Evolutionary conservation across 352 stramenopile species (phyloP).

Genomic region (Stephanocyclus meneghinianus): DNA sequence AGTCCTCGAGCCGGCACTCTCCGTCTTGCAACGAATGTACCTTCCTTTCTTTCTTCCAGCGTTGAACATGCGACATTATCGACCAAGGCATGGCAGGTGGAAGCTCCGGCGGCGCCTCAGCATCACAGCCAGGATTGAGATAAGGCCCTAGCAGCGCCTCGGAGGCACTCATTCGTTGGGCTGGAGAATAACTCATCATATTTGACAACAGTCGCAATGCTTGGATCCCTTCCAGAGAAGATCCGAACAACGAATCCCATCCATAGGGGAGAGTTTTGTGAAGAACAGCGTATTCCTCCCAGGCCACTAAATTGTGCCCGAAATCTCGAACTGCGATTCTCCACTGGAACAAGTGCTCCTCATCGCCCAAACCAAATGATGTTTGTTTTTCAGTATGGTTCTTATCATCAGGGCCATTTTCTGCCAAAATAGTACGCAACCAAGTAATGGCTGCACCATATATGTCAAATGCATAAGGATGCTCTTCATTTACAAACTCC

Average conservation of each 20-base stretch:
- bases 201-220: slow-evolving; percentile 29
- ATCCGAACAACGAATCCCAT: slow-evolving; percentile 43
- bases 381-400: neutral
- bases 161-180: slow-evolving; percentile 26
- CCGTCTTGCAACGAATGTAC: slow-evolving; percentile 29
- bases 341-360: slow-evolving; percentile 41
- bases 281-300: slow-evolving; percentile 41
- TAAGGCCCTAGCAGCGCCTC: slow-evolving; percentile 39
- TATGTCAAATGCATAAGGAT: slow-evolving; percentile 50
- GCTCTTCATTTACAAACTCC: slow-evolving; percentile 43
- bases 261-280: slow-evolving; percentile 32
- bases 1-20: slow-evolving; percentile 42
- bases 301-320: slow-evolving; percentile 33
- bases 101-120: slow-evolving; percentile 26
- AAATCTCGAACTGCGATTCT: slow-evolving; percentile 40
- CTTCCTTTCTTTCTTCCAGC: slow-evolving; percentile 47
- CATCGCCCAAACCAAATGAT: slow-evolving; percentile 21
- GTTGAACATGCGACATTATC: slow-evolving; percentile 47
- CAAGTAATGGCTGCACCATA: slow-evolving; percentile 40
- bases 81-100: slow-evolving; percentile 48
- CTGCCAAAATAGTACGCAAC: slow-evolving; percentile 33
- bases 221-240: slow-evolving; percentile 27
- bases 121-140: slow-evolving; percentile 39
- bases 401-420: slow-evolving; percentile 13
- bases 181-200: slow-evolving; percentile 43